Base-by-base conservation (phyloP, 2,329 filamentous ascomycete genomes). In the Beauveria scarabaeidicola region DNA sequence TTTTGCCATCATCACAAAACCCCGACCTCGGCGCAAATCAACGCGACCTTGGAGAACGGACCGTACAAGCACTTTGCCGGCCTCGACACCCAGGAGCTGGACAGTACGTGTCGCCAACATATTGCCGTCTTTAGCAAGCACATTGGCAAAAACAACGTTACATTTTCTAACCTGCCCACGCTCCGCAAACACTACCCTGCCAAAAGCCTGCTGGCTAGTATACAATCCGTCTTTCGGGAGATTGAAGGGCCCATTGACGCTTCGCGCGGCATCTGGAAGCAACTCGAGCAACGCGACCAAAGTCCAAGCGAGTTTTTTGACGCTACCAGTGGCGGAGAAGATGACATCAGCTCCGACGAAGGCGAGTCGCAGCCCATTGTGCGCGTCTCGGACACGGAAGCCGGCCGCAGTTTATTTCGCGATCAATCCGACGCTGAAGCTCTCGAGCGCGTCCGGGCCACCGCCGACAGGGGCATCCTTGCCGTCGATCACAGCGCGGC, bases 261-360 rank as follows among this genome's bases (percentile, higher is more conserved):
- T n/a, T 19, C 47, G 17, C 47, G 47, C 47, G 15, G 11, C 23
- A 27, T 27, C 8, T 50, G 47, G 47, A 17, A 17, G 25, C 32
- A 3, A 8, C 36, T 40, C 17, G n/a, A 52, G 50, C 13, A 40
- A 40, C 27, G 17, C 27, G 50, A 36, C 2, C 32, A 36, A 36
- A 36, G 32, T 6, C 13, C 32, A 36, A 36, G 15, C 13, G 57
- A 52, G 15, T 59, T 52, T 5, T 41, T 47, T 9, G 57, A 60
- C 58, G 52, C 52, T 19, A 25, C 44, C 1, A 67, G 69, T 36
- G 32, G 32, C 0, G 63, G 64, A 3, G 11, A 27, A 19, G 29
- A 43, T 13, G 60, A 64, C 2, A 57, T 61, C 8, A 60, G 59
- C 8, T 62, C 63, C 1, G 65, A 66, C 2, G 68, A 71, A 0